These are phyloP conservation scores for Trichoderma asperellum DNA, from an alignment of 2,329 filamentous ascomycete species.

Conservation along the genomic window DNA sequence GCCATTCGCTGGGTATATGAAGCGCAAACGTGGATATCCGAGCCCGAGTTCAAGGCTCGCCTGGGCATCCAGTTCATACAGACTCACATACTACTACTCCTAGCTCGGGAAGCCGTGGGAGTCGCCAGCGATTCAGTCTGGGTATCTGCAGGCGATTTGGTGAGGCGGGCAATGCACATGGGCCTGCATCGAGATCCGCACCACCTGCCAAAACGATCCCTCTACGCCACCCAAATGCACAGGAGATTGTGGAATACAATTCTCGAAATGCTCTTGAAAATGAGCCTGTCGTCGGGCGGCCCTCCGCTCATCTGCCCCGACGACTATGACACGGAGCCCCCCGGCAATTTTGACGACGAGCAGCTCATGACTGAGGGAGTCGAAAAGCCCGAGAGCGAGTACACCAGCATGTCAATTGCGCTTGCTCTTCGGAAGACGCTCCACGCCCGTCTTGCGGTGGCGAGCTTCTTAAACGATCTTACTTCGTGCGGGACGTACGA, in stretches of 20 bases:
- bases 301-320: constrained; percentile 49
- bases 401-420: constrained; percentile 48
- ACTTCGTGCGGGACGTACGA: constrained; percentile 46
- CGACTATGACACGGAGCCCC: constrained; percentile 55
- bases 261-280: constrained; percentile 51
- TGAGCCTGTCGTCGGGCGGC: constrained; percentile 51
- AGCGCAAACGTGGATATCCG: constrained; percentile 57
- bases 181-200: constrained; percentile 56
- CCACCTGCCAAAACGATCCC: constrained; percentile 42
- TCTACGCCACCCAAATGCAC: constrained; percentile 51
- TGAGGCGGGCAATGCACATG: constrained; percentile 54
- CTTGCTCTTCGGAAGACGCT: constrained; percentile 50
- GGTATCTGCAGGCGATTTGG: constrained; percentile 50
- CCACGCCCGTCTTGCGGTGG: constrained; percentile 48
- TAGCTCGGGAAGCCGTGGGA: constrained; percentile 46
- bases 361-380: constrained; percentile 44
- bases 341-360: constrained; percentile 56
- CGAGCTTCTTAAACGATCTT: constrained; percentile 50
- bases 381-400: constrained; percentile 41
- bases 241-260: constrained; percentile 58
- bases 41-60: constrained; percentile 57
- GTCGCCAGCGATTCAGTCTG: constrained; percentile 53
- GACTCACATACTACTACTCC: constrained; percentile 47
- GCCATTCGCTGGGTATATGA: constrained; percentile 63
- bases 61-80: constrained; percentile 58